Evolutionary conservation across 352 stramenopile species (phyloP).

Genomic region (Phytophthora constricta): DNA sequence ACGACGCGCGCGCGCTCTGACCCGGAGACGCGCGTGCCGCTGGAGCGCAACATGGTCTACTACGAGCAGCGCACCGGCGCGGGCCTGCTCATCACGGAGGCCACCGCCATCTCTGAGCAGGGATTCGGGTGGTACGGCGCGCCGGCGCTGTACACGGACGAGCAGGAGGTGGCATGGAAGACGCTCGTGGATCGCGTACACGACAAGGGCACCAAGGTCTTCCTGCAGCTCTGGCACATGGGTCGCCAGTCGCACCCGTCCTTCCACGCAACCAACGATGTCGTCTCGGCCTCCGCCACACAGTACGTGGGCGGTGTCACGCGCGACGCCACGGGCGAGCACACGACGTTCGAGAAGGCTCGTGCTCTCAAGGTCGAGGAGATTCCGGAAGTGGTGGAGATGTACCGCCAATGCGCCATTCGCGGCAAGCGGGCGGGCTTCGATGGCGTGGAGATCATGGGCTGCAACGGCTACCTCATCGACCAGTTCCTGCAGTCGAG

Average conservation of each 20-base stretch:
- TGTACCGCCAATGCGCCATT: conserved; percentile 59
- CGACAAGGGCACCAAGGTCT: conserved; percentile 61
- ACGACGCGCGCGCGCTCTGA: conserved; percentile 24
- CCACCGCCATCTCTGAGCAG: conserved; percentile 26
- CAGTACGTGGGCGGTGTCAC: conserved; percentile 18
- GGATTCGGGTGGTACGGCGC: conserved; percentile 24
- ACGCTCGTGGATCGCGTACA: conserved; percentile 61
- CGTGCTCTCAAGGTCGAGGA: conserved; percentile 25
- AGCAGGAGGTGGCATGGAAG: conserved; percentile 43
- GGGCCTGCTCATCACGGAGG: conserved; percentile 49
- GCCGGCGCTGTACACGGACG: conserved; percentile 42
- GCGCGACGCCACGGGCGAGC: conserved; percentile 28
- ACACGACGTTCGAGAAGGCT: conserved; percentile 6
- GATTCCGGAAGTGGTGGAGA: conserved; percentile 51
- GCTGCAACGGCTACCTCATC: conserved; percentile 89
- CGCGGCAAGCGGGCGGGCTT: conserved; percentile 76
- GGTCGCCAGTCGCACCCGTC: conserved; percentile 57
- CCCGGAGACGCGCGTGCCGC: conserved; percentile 8
- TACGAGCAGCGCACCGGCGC: conserved; percentile 36
- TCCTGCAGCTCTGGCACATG: conserved; percentile 78
- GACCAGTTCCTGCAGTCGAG: conserved; percentile 47
- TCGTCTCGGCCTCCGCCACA: conserved; percentile 22
- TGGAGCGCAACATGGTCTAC: conserved; percentile 28
- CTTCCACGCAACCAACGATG: conserved; percentile 18
- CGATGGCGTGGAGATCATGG: conserved; percentile 90